A percentile compares a stretch with the other conserved stretches of the same genome.
phyloP scores from a whole-genome alignment of 2,329 filamentous ascomycete species.

The Apiospora phragmitis region DNA sequence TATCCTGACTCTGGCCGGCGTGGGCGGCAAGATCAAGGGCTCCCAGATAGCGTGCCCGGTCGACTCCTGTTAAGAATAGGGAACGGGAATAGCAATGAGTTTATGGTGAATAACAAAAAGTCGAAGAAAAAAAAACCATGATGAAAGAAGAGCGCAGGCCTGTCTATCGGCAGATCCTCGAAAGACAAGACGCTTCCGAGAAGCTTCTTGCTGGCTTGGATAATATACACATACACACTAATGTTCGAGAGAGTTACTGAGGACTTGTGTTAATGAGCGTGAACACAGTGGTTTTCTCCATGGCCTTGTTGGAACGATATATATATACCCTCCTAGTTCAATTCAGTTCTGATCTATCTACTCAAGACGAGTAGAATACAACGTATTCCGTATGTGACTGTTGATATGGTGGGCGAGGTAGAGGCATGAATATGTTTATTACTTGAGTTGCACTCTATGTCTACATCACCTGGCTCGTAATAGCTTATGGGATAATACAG shows the following conservation, averaged over 20 bases:
- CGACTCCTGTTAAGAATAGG: background rate
- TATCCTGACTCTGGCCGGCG: conserved; percentile 36
- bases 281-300: background rate
- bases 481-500: too few relatives aligned
- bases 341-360: background rate
- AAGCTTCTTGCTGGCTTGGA: background rate
- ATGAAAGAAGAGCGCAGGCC: background rate
- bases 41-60: background rate
- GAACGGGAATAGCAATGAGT: background rate
- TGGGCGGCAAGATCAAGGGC: conserved; percentile 17
- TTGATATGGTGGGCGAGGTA: background rate
- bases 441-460: too few relatives aligned
- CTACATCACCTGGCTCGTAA: too few relatives aligned
- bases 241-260: background rate
- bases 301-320: background rate
- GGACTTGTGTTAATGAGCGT: background rate
- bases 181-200: background rate
- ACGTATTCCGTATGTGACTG: background rate
- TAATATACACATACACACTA: background rate
- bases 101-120: background rate
- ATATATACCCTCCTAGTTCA: conserved; percentile 1
- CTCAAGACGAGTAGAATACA: background rate
- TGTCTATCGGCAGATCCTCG: background rate
- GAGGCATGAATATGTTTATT: too few relatives aligned
- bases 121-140: background rate